Base-by-base conservation (phyloP, 441 rosid species). In the Mallotus japonicus region DNA sequence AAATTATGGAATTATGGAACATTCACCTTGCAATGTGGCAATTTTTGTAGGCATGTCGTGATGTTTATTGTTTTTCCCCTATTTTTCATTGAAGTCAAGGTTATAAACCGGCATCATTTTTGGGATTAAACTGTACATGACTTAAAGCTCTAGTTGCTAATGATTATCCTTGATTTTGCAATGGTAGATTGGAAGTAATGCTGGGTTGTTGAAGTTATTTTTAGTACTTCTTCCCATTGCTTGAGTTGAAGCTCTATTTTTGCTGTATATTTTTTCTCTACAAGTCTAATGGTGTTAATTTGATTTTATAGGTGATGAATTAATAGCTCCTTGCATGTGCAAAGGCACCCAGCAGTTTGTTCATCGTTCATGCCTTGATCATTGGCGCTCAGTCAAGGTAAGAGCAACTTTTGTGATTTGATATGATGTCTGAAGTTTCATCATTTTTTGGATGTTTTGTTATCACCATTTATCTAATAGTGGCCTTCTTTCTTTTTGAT, bases 311-410 rank as follows among this genome's bases (percentile, higher is more conserved):
- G 98, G 83, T 46, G 98, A 95, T 84, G 99, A 91, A 74, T 79
- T 95, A 86, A 95, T 95, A 83, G 89, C 97, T 50, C 99, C 99
- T 20, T 95, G 99, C 81, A 90, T 88, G 99, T 95, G 99, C 85
- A 88, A 95, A 88, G 99, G 99, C 77, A 95, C 99, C 42, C 99
- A 95, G 69, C 97, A 92, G 83, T 92, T 95, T 77, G 99, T 95
- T 77, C 99, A 95, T 76, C 96, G 97, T 0, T 79, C 90, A 56
- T 95, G 99, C 79, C 92, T 95, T 60, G 99, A 95, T 83, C 97
- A 95, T 76, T 95, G 99, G 99, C 93, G 99, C 69, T 91, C 97
- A 4, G 92, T 95, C 11, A 95, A 92, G 87, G 96, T 87, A 67
- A 47, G 55, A 65, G 7, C 15, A 47, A 13, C 8, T 50, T 77